A percentile compares a stretch with the other conserved stretches of the same genome.
These are phyloP conservation scores for Mycothermus thermophilus DNA, from an alignment of 495 filamentous ascomycete species.

Conservation along the genomic window DNA sequence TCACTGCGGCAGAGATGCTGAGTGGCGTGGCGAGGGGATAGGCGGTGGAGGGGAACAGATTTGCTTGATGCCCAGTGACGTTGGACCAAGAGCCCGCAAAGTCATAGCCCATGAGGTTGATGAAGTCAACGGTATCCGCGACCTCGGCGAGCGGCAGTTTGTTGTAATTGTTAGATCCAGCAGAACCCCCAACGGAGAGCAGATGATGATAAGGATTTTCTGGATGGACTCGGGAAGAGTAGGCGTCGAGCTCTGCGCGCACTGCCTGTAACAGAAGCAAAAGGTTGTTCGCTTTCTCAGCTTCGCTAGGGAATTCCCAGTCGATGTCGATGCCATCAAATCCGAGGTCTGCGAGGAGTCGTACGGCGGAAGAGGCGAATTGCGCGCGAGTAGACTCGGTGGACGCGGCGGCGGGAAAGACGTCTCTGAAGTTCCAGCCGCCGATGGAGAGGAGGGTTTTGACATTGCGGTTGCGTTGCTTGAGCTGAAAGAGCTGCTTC, in stretches of 20 bases:
- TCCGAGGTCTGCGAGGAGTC: conserved; percentile 48
- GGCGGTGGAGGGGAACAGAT: conserved; percentile 43
- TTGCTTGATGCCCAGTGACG: conserved; percentile 58
- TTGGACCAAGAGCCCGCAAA: conserved; percentile 56
- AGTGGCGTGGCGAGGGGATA: conserved; percentile 50
- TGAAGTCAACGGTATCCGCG: conserved; percentile 61
- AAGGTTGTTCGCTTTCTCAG: conserved; percentile 51
- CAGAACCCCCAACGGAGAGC: conserved; percentile 56
- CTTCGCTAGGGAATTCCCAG: conserved; percentile 44
- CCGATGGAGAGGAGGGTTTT: conserved; percentile 82
- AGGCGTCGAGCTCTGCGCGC: conserved; percentile 50
- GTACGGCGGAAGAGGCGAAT: conserved; percentile 54
- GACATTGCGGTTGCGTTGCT: conserved; percentile 70
- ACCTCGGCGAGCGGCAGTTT: conserved; percentile 53
- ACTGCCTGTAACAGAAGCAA: conserved; percentile 56
- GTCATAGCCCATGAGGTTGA: conserved; percentile 77
- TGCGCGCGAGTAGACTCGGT: conserved; percentile 37
- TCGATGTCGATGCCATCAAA: conserved; percentile 37
- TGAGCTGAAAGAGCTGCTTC: conserved; percentile 78
- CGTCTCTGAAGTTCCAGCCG: conserved; percentile 75
- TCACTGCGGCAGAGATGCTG: conserved; percentile 50
- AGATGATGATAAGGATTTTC: conserved; percentile 53
- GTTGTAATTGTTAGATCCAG: conserved; percentile 50
- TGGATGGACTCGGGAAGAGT: conserved; percentile 34
- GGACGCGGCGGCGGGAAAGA: conserved; percentile 57